Evolutionary conservation across 768 basidiomycete species (phyloP), one percentile per base, ranked within the genome.

Genomic region (Cubamyces lactineus): DNA sequence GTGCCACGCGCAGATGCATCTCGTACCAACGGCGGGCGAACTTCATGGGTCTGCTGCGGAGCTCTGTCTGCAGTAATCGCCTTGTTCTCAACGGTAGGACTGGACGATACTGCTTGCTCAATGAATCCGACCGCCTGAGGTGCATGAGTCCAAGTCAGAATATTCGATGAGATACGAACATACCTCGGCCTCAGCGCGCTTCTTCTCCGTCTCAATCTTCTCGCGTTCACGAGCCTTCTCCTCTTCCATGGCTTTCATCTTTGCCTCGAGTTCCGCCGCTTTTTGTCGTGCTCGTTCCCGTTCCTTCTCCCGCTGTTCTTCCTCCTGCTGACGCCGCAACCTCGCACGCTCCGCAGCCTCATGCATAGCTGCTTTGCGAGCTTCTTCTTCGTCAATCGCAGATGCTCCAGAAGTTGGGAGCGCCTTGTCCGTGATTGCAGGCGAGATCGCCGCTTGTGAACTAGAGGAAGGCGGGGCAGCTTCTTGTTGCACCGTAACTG

Each of bases 301-400:
- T 72, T 89, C 88, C 49, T 84, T 87, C 70, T 92, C 87, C 16
- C 93, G 82, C 66, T 91, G 88, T 63, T 86, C 88, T 71, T 96
- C 94, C 67, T 95, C 94, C 53, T 89, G 82, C 68, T 91, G 87
- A 49, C 92, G 79, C 56, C 94, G 80, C 63, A 88, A 83, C 69
- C 85, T 88, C 6, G 94, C 94, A 42, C 92, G 83, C 63, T 91
- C 92, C 1, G 94, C 94, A 6, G 91, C 91, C 57, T 74, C 83
- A 62, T 93, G 92, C 94, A 95, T 94, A 17, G 87, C 76, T 48
- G 86, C 85, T 71, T 90, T 89, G 59, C 83, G 81, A n/a, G 78
- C 83, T 53, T 85, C 85, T 53, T 92, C 89, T 30, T 90, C 28
- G 58, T 73, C 73, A 23, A 69, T 61, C 1, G 67, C 43, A n/a